Evolutionary conservation across 164 flowering plant species (phyloP), one percentile per base, ranked within the genome.

Genomic region (Pachysandra terminalis): DNA sequence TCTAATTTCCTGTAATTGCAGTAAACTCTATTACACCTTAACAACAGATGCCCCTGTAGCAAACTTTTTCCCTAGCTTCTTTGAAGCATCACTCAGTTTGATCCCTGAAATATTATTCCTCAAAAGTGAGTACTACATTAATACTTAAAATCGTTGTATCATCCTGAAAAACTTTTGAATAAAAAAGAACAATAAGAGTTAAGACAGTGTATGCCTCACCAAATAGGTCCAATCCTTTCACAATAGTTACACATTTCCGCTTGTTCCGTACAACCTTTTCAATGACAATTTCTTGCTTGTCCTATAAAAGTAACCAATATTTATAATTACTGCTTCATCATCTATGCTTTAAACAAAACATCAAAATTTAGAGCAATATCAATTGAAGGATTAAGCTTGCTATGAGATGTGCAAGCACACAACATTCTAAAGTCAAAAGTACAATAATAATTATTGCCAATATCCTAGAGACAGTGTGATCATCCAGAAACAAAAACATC

Each of bases 41-140:
- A 92, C 97, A 69, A 95, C 97, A 68, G 98, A 95, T 63, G 98
- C 98, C 55, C 98, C 98, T 16, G 98, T 89, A n/a, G 98, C 98
- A 83, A 95, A 95, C 83, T 95, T 95, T 59, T 92, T 95, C 57
- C 98, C 98, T 69, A 95, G 91, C 78, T 92, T 95, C 84, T 95
- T 95, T 66, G 98, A 92, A 61, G 97, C 98, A 71, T 95, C 98
- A 80, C 86, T 86, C n/a, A 95, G 90, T 75, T 94, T 94, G 68
- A 91, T 79, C 70, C 98, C 98, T 91, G 82, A 74, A 77, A 77
- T 27, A 35, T 59, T 14, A 55, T 59, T 24, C 59, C 12, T 55
- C 37, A 53, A 17, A 66, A 28, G 12, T 49, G 68, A 22, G 57
- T 56, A 16, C 13, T 26, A 26, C 24, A 26, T 4, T 7, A 4